These are phyloP conservation scores for Corniculantispora saksenae DNA, from an alignment of 2,329 filamentous ascomycete genomes.

Conservation along the genomic window DNA sequence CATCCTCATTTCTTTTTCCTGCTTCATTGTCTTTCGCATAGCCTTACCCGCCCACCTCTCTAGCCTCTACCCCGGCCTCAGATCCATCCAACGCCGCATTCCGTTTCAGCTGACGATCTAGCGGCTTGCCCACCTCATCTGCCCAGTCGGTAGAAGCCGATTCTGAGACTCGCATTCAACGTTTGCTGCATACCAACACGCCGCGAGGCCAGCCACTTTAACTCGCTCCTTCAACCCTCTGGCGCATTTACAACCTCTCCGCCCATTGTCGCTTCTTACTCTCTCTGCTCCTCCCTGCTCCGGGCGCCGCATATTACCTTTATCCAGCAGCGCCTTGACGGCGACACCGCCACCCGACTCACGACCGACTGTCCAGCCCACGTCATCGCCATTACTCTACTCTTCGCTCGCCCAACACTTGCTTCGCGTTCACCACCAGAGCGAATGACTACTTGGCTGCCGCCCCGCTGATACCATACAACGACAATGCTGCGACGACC, in stretches of 20 bases:
- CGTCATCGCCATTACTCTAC: not conserved
- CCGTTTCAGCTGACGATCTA: slow-evolving; percentile 11
- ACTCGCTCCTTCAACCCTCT: not conserved
- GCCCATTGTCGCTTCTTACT: not conserved
- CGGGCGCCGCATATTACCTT: too few relatives aligned
- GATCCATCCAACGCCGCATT: slow-evolving; percentile 11
- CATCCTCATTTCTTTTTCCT: not conserved
- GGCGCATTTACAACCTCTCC: not conserved
- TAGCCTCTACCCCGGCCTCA: slow-evolving; percentile 3
- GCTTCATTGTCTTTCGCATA: not conserved
- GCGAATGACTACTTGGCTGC: slow-evolving; percentile 4
- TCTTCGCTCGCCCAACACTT: slow-evolving; percentile 1
- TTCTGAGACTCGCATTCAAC: slow-evolving; percentile 12
- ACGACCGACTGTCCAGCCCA: not conserved
- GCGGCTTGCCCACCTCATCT: slow-evolving; percentile 5
- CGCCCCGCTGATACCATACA: not conserved
- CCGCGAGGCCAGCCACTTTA: not conserved
- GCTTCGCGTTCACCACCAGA: not conserved
- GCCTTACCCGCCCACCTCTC: too few relatives aligned
- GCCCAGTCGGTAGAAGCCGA: slow-evolving; percentile 2
- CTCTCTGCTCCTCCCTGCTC: not conserved
- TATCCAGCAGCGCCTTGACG: not conserved
- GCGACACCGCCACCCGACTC: slow-evolving; percentile 2
- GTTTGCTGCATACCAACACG: slow-evolving; percentile 9
- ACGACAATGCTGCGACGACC: slow-evolving; percentile 16